Conservation (phyloP, 768 basidiomycete species). For the Rhodotorula babjevae region DNA sequence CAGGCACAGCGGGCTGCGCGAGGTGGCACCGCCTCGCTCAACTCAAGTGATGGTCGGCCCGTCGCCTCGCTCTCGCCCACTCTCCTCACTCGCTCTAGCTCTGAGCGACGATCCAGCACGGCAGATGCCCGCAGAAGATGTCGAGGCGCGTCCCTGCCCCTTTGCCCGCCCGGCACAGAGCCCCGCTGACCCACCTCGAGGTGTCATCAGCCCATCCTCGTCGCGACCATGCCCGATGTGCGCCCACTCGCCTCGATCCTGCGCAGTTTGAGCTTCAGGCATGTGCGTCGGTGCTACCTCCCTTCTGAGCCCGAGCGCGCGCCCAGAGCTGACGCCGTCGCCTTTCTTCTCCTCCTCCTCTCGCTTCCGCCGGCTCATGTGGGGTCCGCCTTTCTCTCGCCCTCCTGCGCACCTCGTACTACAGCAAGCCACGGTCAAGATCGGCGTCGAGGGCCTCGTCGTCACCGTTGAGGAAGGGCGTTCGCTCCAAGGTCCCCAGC, state of each 20-base stretch:
- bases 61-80: too few relatives aligned
- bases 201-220: conserved; percentile 42
- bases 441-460: conserved; percentile 65
- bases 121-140: too few relatives aligned
- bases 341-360: neutral
- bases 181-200: too few relatives aligned
- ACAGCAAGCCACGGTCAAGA: conserved; percentile 63
- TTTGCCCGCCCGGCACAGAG: too few relatives aligned
- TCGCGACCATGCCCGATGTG: conserved; percentile 58
- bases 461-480: conserved; percentile 81
- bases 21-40: too few relatives aligned
- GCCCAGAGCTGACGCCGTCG: neutral
- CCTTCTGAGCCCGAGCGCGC: too few relatives aligned
- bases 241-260: conserved; percentile 72
- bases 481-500: conserved; percentile 63
- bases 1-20: too few relatives aligned
- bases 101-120: too few relatives aligned
- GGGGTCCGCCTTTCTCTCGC: neutral
- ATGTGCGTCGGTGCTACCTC: conserved; percentile 47
- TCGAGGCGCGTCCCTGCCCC: too few relatives aligned
- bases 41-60: too few relatives aligned
- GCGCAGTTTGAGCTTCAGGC: conserved; percentile 72
- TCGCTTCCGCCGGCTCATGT: neutral
- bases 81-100: too few relatives aligned
- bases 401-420: neutral